phyloP scores from a whole-genome alignment of 2,329 filamentous ascomycete genomes.

The Apiospora arundinis region DNA sequence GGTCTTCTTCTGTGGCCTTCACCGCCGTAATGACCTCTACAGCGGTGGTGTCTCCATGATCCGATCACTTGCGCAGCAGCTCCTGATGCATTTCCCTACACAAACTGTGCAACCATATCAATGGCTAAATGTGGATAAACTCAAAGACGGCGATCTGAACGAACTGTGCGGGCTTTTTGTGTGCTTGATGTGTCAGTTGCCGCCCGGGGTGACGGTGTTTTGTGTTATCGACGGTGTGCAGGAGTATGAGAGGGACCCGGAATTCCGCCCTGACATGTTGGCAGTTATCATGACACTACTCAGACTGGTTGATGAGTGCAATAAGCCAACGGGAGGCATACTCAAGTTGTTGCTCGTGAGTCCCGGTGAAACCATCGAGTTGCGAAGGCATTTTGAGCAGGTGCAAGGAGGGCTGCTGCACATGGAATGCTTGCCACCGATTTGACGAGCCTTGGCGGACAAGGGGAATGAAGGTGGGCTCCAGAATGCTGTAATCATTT shows the following conservation, averaged over 20 bases:
- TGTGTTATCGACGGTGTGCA: slow-evolving; percentile 24
- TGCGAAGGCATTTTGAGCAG: not conserved
- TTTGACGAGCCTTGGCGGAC: not conserved
- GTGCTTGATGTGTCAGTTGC: slow-evolving; percentile 8
- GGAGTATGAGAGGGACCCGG: slow-evolving; percentile 20
- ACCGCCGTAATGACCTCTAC: slow-evolving; percentile 8
- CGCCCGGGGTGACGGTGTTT: slow-evolving; percentile 16
- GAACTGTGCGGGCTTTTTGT: slow-evolving; percentile 23
- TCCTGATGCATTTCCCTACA: slow-evolving; percentile 21
- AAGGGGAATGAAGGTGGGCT: too few species aligned
- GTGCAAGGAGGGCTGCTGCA: not conserved
- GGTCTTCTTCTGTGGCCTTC: slow-evolving; percentile 26
- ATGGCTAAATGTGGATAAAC: not conserved
- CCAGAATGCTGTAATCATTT: too few species aligned
- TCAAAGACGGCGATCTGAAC: not conserved
- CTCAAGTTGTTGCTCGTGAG: not conserved
- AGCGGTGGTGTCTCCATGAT: slow-evolving; percentile 24
- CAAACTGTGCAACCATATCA: slow-evolving; percentile 8
- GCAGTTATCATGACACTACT: not conserved
- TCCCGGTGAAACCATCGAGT: not conserved
- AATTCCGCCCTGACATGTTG: slow-evolving; percentile 19
- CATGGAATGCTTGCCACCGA: not conserved
- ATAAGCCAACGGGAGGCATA: not conserved
- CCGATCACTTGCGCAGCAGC: slow-evolving; percentile 21
- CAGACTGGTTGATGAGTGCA: not conserved